phyloP scores from a whole-genome alignment of 2,329 filamentous ascomycete genomes.

The Fusarium metavorans region DNA sequence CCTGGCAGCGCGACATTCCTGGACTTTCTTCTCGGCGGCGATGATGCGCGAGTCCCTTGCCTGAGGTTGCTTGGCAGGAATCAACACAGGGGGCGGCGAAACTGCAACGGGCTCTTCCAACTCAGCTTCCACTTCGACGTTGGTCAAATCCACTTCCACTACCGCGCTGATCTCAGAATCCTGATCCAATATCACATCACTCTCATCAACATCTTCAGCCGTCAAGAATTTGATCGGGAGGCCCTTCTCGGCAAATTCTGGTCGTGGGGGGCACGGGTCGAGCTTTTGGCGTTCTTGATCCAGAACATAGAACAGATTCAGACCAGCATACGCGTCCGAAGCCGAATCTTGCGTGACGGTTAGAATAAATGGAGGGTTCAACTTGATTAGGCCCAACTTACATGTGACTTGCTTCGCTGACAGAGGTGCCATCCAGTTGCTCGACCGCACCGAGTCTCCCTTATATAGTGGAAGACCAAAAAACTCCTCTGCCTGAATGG shows the following conservation, averaged over 20 bases:
- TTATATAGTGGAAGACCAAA: slow-evolving; percentile 83
- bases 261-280: slow-evolving; percentile 77
- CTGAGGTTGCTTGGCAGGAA: background rate
- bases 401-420: slow-evolving; percentile 74
- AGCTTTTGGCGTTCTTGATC: slow-evolving; percentile 76
- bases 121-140: slow-evolving; percentile 27
- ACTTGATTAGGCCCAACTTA: slow-evolving; percentile 58
- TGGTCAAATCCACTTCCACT: slow-evolving; percentile 38
- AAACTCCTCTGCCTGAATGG: slow-evolving; percentile 76
- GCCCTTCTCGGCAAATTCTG: slow-evolving; percentile 75
- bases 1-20: slow-evolving; percentile 50
- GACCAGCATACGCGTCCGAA: slow-evolving; percentile 83
- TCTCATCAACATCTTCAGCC: slow-evolving; percentile 33
- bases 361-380: slow-evolving; percentile 1
- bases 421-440: slow-evolving; percentile 79
- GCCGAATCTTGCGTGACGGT: slow-evolving; percentile 71
- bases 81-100: slow-evolving; percentile 1
- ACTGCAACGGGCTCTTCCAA: background rate
- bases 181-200: slow-evolving; percentile 51
- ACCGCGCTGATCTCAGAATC: slow-evolving; percentile 44
- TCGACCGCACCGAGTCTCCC: slow-evolving; percentile 73
- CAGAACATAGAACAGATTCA: slow-evolving; percentile 78
- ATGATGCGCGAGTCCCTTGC: slow-evolving; percentile 55
- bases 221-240: slow-evolving; percentile 69
- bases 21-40: slow-evolving; percentile 56